These are phyloP conservation scores for Xanthoparmelia taractica DNA, from an alignment of 495 filamentous ascomycete genomes.

Conservation along the genomic window DNA sequence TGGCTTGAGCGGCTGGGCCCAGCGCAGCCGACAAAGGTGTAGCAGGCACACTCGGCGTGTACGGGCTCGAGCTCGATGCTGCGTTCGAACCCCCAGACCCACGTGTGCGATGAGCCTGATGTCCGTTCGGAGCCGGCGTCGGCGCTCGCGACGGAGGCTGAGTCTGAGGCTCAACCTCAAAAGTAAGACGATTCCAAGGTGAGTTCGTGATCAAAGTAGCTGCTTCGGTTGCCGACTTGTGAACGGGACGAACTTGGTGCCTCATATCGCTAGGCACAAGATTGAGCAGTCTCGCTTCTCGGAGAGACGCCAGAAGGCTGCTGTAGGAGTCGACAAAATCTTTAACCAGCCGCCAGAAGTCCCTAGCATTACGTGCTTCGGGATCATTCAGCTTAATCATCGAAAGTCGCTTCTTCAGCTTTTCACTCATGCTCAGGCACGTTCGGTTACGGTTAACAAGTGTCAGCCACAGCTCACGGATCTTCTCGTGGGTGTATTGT, in stretches of 20 bases:
- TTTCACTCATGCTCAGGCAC: slow-evolving; percentile 58
- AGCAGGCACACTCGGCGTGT: slow-evolving; percentile 41
- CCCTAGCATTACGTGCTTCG: slow-evolving; percentile 59
- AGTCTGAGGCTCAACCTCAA: slow-evolving; percentile 25
- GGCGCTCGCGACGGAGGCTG: slow-evolving; percentile 12
- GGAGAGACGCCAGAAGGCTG: slow-evolving; percentile 63
- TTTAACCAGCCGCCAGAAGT: slow-evolving; percentile 79
- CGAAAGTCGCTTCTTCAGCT: slow-evolving; percentile 62
- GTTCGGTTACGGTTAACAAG: slow-evolving; percentile 57
- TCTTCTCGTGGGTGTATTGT: slow-evolving; percentile 40
- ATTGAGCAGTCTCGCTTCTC: slow-evolving; percentile 55
- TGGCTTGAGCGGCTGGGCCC: slow-evolving; percentile 81
- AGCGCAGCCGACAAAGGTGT: slow-evolving; percentile 79
- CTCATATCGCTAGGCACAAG: slow-evolving; percentile 61
- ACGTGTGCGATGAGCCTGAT: slow-evolving; percentile 17
- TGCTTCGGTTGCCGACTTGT: slow-evolving; percentile 67
- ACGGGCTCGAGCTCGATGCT: slow-evolving; percentile 30
- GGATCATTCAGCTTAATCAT: slow-evolving; percentile 78
- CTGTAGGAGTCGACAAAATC: slow-evolving; percentile 69
- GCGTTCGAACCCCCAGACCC: slow-evolving; percentile 30
- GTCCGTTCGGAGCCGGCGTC: slow-evolving; percentile 13
- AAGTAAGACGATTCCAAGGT: slow-evolving; percentile 58
- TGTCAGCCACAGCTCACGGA: slow-evolving; percentile 59
- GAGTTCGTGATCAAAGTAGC: slow-evolving; percentile 65
- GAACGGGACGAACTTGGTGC: slow-evolving; percentile 64